Percentiles rank a stretch among this genome's conserved stretches.
phyloP scores from a whole-genome alignment of 768 basidiomycete genomes.

The Tulasnella sp. region DNA sequence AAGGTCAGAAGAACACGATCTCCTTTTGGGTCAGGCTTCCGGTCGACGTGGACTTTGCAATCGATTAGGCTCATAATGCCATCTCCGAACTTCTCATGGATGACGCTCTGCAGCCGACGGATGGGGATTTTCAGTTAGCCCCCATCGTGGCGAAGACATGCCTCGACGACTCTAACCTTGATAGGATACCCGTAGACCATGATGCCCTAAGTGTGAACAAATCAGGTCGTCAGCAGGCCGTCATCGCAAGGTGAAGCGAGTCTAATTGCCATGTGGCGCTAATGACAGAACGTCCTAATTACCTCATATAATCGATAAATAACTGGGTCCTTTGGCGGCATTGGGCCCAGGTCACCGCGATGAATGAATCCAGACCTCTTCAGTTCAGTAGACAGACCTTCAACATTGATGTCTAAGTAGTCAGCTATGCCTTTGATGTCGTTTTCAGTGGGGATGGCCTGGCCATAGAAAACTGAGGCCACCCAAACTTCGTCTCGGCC shows the following conservation, averaged over 20 bases:
- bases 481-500: slow-evolving; percentile 34
- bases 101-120: slow-evolving; percentile 15
- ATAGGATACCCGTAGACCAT: slow-evolving; percentile 31
- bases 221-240: neutral
- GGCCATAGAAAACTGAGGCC: slow-evolving; percentile 34
- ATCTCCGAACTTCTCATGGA: slow-evolving; percentile 32
- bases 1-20: slow-evolving; percentile 31
- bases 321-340: slow-evolving; percentile 34
- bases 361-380: slow-evolving; percentile 17
- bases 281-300: neutral
- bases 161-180: slow-evolving; percentile 23
- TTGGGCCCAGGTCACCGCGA: slow-evolving; percentile 32
- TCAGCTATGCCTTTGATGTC: slow-evolving; percentile 19
- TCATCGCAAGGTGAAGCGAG: slow-evolving; percentile 7
- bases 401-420: neutral
- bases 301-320: slow-evolving; percentile 36
- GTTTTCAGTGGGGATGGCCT: slow-evolving; percentile 21
- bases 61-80: slow-evolving; percentile 32
- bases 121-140: slow-evolving; percentile 6
- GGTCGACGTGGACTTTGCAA: slow-evolving; percentile 31
- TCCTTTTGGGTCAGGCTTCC: slow-evolving; percentile 31
- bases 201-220: slow-evolving; percentile 23
- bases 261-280: slow-evolving; percentile 13
- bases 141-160: slow-evolving; percentile 9
- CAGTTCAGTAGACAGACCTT: slow-evolving; percentile 6